phyloP scores from a whole-genome alignment of 352 stramenopile species.

The Globisporangium carolinianum region DNA sequence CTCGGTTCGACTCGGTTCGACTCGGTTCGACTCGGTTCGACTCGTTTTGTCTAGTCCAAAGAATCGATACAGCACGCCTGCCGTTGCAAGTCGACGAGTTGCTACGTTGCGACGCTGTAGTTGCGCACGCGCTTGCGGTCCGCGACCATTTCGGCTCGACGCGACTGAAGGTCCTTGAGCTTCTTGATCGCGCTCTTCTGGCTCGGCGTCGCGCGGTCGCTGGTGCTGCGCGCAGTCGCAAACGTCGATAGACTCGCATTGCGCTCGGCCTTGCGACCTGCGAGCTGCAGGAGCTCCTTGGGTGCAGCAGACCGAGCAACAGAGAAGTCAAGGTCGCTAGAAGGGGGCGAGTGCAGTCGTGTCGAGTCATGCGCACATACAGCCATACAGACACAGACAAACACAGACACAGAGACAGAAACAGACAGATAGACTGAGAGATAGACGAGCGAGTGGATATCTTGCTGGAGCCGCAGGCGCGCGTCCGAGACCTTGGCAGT shows the following conservation, averaged over 20 bases:
- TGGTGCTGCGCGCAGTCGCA: slow-evolving; percentile 9
- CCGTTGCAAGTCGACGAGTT: too few relatives aligned
- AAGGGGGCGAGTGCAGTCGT: too few relatives aligned
- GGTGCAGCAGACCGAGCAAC: slow-evolving; percentile 6
- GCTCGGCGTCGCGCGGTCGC: slow-evolving; percentile 52
- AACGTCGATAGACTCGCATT: slow-evolving; percentile 33
- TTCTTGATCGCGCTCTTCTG: slow-evolving; percentile 60
- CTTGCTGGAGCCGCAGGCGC: slow-evolving; percentile 56
- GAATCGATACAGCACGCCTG: too few relatives aligned
- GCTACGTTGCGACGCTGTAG: slow-evolving; percentile 50
- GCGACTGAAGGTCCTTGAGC: slow-evolving; percentile 63
- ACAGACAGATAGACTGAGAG: background rate
- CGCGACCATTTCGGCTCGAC: slow-evolving; percentile 63
- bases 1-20: too few relatives aligned
- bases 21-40: too few relatives aligned
- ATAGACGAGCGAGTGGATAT: slow-evolving; percentile 17
- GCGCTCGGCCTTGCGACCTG: slow-evolving; percentile 43
- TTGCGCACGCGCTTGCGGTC: slow-evolving; percentile 79
- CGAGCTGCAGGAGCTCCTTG: slow-evolving; percentile 66
- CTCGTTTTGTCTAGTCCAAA: too few relatives aligned
- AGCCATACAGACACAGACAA: too few relatives aligned
- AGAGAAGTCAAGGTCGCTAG: too few relatives aligned
- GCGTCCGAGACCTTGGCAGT: slow-evolving; percentile 46
- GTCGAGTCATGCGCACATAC: too few relatives aligned
- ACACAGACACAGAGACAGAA: background rate